Evolutionary conservation across 179 eudicot species (phyloP), one percentile per base, ranked within the genome.

Genomic region (Vitellaria paradoxa): DNA sequence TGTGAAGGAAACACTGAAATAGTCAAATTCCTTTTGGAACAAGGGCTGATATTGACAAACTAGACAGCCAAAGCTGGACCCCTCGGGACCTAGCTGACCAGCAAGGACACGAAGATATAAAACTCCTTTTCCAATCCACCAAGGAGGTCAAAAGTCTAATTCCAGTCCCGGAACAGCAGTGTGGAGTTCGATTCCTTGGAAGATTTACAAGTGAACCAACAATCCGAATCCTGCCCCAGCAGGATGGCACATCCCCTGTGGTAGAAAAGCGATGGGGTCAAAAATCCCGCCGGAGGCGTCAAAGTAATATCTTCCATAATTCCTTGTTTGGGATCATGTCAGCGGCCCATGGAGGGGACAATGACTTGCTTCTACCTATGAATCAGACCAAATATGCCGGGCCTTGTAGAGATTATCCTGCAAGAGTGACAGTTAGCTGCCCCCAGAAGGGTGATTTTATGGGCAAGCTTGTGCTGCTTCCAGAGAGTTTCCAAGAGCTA

Each of bases 311-410:
- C 70, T 93, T 91, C 68, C 81, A 82, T 12, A 89, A 91, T 80
- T 92, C 97, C 0, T 81, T 90, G 20, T 90, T 91, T 73, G 97
- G 97, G 45, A 88, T 93, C 14, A 81, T 93, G 79, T 89, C 96
- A 13, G 90, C 86, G 18, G 90, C 88, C 14, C 81, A 83, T 20
- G 82, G 53, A 6, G 85, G 81, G 42, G 73, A 78, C 9, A 80
- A 56, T 5, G 88, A 81, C 55, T 81, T 83, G 68, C 77, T 89
- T 52, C 72, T 80, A 3, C 12, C 83, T 0, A 71, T 75, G 37
- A 78, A 74, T 55, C 78, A 62, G 18, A 55, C 61, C n/a, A 78
- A 67, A 24, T 49, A 20, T 24, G 30, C 53, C 7, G 70, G 70
- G 42, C 14, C 23, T 0, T 64, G 49, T 4, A 74, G 59, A 10